Base-by-base conservation (phyloP, 306 rosid species). In the Clitoria ternatea region DNA sequence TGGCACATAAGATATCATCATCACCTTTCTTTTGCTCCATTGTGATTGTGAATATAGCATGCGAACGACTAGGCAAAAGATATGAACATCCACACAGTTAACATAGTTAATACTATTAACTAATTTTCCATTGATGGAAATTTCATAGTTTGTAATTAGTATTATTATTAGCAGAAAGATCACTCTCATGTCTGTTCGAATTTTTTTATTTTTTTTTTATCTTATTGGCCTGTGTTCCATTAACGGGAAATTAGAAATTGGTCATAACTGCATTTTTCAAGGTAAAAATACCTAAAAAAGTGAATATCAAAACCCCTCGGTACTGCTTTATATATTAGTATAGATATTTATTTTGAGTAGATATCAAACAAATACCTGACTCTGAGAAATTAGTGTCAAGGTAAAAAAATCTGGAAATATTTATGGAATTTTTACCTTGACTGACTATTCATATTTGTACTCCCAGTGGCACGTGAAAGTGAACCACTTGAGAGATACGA, bases 11-110 rank as follows among this genome's bases (percentile, higher is more conserved):
- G 23, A 95, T 85, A 54, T 95, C 97, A 81, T 95, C 97, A 81
- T 89, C 96, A 6, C 96, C 92, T 22, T 84, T 89, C 89, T 87
- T 95, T 81, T 95, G 99, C 70, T 95, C 99, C 89, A 95, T 82
- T 8, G 93, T 85, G 48, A 95, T 91, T 49, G 97, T 95, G 37
- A 95, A 95, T 43, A 95, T 95, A 61, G 97, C 99, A 85, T 95
- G 97, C 26, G 99, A 95, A 19, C 97, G 99, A 70, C 97, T 91
- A 72, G 66, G 56, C n/a, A 59, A 68, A 69, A 15, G 8, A 70
- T 73, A 11, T 17, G 45, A 74, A 27, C n/a, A n/a, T n/a, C 12
- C 52, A 54, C 3, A 12, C 36, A 7, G 52, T 57, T 14, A 78
- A 42, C 43, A 70, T 7, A n/a, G n/a, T n/a, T n/a, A n/a, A n/a